phyloP scores from a whole-genome alignment of 192 early-diverging fungal genomes.

The Geranomyces variabilis region DNA sequence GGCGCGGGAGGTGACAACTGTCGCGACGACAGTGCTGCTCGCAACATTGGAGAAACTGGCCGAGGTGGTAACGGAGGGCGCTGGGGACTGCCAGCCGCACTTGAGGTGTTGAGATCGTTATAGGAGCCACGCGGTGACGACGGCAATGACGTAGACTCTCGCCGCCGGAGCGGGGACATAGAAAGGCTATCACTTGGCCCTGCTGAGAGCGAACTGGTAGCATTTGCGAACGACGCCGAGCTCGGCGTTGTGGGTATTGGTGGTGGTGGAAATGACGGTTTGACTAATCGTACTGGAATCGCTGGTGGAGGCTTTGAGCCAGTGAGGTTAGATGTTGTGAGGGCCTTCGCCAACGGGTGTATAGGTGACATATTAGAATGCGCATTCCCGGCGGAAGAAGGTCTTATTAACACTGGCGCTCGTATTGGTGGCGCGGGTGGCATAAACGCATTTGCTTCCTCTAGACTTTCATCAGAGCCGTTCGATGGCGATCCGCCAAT shows the following conservation, averaged over 20 bases:
- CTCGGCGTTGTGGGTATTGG: slow-evolving; percentile 12
- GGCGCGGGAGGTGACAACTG: slow-evolving; percentile 4
- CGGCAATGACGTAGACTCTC: neutral
- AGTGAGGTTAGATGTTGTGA: neutral
- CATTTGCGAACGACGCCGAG: neutral
- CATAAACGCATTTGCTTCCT: neutral
- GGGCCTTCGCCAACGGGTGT: neutral
- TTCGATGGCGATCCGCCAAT: neutral
- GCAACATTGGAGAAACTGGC: slow-evolving; percentile 22
- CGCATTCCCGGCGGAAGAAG: neutral
- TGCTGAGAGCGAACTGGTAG: neutral
- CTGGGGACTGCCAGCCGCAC: slow-evolving; percentile 13
- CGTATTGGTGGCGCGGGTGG: neutral
- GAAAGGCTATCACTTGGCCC: too few species aligned
- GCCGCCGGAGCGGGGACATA: neutral
- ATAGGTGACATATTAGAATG: neutral
- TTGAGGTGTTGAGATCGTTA: neutral
- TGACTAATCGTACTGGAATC: slow-evolving; percentile 1
- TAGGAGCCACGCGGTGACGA: slow-evolving; percentile 6
- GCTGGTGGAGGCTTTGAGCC: neutral
- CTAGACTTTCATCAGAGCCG: neutral
- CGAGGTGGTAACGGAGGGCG: slow-evolving; percentile 32
- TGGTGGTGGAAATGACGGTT: slow-evolving; percentile 17
- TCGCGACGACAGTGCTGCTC: neutral
- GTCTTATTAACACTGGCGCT: neutral